These are phyloP conservation scores for Phytophthora podocarpi DNA, from an alignment of 352 stramenopile genomes.

Conservation along the genomic window DNA sequence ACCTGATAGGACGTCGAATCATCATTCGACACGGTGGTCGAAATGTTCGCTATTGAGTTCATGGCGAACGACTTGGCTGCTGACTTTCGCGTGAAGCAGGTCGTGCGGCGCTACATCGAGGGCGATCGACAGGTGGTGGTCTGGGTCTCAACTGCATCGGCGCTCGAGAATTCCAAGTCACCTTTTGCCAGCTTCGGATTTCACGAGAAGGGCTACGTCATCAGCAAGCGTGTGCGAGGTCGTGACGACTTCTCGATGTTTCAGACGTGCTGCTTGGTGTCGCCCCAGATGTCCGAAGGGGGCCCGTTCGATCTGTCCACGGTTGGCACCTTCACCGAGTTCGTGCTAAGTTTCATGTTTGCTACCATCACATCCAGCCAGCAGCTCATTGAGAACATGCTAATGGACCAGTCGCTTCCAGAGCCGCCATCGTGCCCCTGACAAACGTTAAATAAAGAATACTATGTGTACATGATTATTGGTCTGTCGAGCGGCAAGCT, in stretches of 20 bases:
- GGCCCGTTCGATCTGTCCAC: constrained; percentile 30
- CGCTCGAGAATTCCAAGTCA: constrained; percentile 43
- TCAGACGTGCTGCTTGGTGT: constrained; percentile 45
- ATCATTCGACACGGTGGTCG: constrained; percentile 40
- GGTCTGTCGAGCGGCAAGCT: too few species aligned
- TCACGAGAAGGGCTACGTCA: constrained; percentile 47
- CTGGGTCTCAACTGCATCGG: constrained; percentile 42
- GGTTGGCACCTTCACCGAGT: constrained; percentile 42
- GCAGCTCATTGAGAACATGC: constrained; percentile 44
- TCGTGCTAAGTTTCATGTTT: constrained; percentile 41
- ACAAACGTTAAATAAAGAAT: not conserved
- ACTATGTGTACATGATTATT: not conserved
- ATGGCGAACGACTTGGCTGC: constrained; percentile 38
- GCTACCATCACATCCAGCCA: constrained; percentile 40
- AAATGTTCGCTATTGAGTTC: constrained; percentile 44
- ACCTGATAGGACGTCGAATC: constrained; percentile 37
- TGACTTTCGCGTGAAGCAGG: constrained; percentile 42
- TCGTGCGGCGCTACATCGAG: constrained; percentile 42
- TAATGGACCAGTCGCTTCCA: constrained; percentile 40
- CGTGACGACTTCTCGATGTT: constrained; percentile 37
- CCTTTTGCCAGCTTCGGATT: constrained; percentile 44
- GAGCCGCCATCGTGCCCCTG: not conserved
- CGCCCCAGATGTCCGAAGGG: constrained; percentile 33
- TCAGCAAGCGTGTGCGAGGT: constrained; percentile 36
- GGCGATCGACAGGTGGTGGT: constrained; percentile 42